phyloP scores from a whole-genome alignment of 805 yeast species.

The Schwanniomyces occidentalis region DNA sequence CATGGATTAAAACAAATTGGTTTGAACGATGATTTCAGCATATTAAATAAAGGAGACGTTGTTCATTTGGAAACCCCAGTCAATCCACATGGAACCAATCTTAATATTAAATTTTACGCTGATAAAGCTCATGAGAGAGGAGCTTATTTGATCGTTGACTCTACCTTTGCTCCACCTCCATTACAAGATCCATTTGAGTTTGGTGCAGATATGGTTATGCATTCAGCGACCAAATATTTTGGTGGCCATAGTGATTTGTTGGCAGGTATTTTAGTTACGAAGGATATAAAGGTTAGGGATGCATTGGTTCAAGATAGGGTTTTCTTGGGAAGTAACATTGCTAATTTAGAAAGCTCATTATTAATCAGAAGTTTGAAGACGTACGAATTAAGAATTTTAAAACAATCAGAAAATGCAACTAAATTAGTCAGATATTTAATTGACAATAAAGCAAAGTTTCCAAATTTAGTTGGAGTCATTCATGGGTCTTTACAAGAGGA shows the following conservation, averaged over 20 bases:
- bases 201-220: slow-evolving; percentile 89
- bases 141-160: slow-evolving; percentile 70
- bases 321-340: slow-evolving; percentile 75
- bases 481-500: slow-evolving; percentile 83
- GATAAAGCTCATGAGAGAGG: slow-evolving; percentile 75
- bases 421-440: slow-evolving; percentile 59
- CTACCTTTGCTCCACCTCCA: slow-evolving; percentile 95
- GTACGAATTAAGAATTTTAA: slow-evolving; percentile 65
- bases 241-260: slow-evolving; percentile 95
- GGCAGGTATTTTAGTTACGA: slow-evolving; percentile 78
- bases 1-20: slow-evolving; percentile 53
- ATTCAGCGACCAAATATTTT: slow-evolving; percentile 89
- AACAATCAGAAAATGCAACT: slow-evolving; percentile 65
- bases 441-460: slow-evolving; percentile 48
- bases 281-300: slow-evolving; percentile 46
- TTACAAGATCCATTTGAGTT: slow-evolving; percentile 75
- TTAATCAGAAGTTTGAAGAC: slow-evolving; percentile 81
- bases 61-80: slow-evolving; percentile 87
- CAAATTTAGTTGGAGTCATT: slow-evolving; percentile 50
- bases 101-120: slow-evolving; percentile 63
- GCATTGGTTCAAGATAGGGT: slow-evolving; percentile 62
- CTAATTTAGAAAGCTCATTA: slow-evolving; percentile 72
- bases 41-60: slow-evolving; percentile 66
- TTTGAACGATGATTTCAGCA: slow-evolving; percentile 42
- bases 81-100: slow-evolving; percentile 74